A percentile compares a stretch with the other conserved stretches of the same genome.
Conservation (phyloP, 257 asterid genomes). For the Solanum commersonii region DNA sequence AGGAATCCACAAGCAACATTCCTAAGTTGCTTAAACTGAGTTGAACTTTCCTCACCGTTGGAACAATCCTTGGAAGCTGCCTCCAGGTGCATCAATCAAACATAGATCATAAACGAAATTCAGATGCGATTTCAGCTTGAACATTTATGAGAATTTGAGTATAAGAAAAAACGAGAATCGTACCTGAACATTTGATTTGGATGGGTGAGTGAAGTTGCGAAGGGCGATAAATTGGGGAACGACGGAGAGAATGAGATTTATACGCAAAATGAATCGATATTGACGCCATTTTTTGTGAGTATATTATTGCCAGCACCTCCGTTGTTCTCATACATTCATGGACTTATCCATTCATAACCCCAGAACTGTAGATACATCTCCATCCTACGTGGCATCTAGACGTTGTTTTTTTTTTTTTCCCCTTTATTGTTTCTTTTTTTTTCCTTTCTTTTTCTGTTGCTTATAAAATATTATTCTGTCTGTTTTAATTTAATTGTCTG, state of each 20-base stretch:
- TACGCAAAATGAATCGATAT: constrained; percentile 37
- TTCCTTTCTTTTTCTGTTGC: no score
- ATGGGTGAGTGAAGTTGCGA: constrained; percentile 16
- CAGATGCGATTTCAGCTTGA: not conserved
- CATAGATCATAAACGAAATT: not conserved
- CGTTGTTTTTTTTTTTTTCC: not conserved
- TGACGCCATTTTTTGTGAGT: constrained; percentile 26
- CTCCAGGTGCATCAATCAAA: not conserved
- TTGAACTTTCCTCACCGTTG: constrained; percentile 10
- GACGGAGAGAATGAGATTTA: constrained; percentile 18
- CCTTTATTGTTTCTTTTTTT: no score
- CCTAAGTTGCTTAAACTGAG: constrained; percentile 49
- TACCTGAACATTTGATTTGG: constrained; percentile 53
- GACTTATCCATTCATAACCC: constrained; percentile 12
- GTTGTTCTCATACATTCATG: not conserved
- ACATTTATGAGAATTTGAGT: not conserved
- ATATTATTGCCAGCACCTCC: not conserved
- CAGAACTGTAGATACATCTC: not conserved
- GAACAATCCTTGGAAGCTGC: constrained; percentile 34
- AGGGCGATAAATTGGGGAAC: constrained; percentile 10
- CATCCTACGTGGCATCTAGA: constrained; percentile 13
- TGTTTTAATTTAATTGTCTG: no score
- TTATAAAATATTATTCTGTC: no score
- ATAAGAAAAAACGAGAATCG: not conserved
- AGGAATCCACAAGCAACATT: constrained; percentile 74